These are phyloP conservation scores for Dactylellina cionopaga DNA, from an alignment of 2,329 filamentous ascomycete species.

Conservation along the genomic window DNA sequence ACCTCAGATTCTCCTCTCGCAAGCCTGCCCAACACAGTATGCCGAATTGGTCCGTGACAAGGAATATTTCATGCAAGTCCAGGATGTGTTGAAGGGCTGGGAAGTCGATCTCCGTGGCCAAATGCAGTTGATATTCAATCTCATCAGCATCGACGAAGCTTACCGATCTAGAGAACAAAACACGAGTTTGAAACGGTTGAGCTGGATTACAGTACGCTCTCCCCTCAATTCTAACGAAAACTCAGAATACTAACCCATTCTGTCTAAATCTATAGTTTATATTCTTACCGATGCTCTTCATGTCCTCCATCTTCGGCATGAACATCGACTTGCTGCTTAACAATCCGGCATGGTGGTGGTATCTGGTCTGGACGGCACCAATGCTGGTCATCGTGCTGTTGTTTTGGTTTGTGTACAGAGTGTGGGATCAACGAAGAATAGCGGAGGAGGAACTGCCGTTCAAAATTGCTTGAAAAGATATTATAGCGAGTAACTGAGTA, in stretches of 20 bases:
- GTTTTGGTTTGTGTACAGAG: conserved; percentile 51
- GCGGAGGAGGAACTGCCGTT: conserved; percentile 47
- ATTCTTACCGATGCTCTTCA: conserved; percentile 54
- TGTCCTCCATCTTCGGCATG: conserved; percentile 54
- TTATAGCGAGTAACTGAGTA: not conserved
- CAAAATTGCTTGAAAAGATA: conserved; percentile 21
- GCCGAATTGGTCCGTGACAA: conserved; percentile 24
- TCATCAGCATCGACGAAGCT: conserved; percentile 55
- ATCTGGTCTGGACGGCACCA: conserved; percentile 45
- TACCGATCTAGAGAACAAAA: conserved; percentile 54
- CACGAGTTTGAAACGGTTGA: conserved; percentile 52
- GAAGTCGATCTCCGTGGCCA: conserved; percentile 42
- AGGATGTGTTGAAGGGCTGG: conserved; percentile 30
- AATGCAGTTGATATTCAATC: conserved; percentile 52
- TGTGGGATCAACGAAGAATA: conserved; percentile 42
- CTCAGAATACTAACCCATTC: not conserved
- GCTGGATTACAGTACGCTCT: conserved; percentile 54
- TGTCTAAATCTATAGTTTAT: conserved; percentile 38
- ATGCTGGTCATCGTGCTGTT: conserved; percentile 44
- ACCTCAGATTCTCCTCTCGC: not conserved
- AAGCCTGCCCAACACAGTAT: conserved; percentile 37
- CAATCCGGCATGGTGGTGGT: conserved; percentile 54
- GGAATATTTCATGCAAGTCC: conserved; percentile 36
- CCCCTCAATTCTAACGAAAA: not conserved
- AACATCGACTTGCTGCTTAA: conserved; percentile 53